Base-by-base conservation (phyloP, 2,329 filamentous ascomycete genomes). In the Exophiala alcalophila region DNA sequence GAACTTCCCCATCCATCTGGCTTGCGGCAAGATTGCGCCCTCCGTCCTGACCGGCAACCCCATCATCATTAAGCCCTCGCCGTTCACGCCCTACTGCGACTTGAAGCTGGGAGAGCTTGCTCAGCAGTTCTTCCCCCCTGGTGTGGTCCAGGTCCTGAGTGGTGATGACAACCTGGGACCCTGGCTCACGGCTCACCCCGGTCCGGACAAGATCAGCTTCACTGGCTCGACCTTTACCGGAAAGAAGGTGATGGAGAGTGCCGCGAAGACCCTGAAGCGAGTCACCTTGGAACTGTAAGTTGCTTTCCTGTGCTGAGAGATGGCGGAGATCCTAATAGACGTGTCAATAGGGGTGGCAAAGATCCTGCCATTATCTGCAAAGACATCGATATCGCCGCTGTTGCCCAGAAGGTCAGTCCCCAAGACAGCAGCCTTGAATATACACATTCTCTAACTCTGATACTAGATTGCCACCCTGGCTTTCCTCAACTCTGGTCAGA, bases 21-120 rank as follows among this genome's bases (percentile, higher is more conserved):
- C 68, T 9, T 66, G 69, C 37, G 64, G 73, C 32, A 81, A 81
- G 59, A 66, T 76, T 24, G 65, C 62, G 4, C 64, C 70, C 0
- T 67, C 73, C 0, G 58, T 78, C 3, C 59, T 76, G 16, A 74
- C 74, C 0, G 74, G 73, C 18, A 76, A 76, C 56, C 62, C 66
- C n/a, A 62, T 78, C 14, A 77, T 80, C 51, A 68, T 80, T 48
- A 77, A 77, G 55, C 75, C 78, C 0, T 80, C 77, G 0, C 78
- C 68, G 26, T 80, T 69, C 63, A 80, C 73, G 21, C 77, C 71
- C 5, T 57, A 56, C 39, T 52, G 51, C 35, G 49, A 56, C 40
- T 64, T 84, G 26, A 83, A 84, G 60, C 56, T 81, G 10, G 73
- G 70, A 9, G 80, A 84, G 59, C 58, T 84, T 2, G 78, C 71